These are phyloP conservation scores for Casaregolazyma lundiana DNA, from an alignment of 1,139 yeast species.

Conservation along the genomic window DNA sequence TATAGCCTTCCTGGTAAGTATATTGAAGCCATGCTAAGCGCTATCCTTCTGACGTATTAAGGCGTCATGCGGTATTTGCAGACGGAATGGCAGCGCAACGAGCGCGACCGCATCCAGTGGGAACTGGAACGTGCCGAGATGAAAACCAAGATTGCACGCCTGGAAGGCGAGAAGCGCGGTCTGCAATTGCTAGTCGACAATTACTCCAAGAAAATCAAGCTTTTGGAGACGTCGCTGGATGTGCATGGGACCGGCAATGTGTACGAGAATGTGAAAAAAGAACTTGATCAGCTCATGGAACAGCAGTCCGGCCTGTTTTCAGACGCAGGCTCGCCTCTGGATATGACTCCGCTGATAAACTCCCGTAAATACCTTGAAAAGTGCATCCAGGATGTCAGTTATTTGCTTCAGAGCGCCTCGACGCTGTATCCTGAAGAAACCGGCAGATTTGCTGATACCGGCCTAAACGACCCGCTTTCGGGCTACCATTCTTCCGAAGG, in stretches of 20 bases:
- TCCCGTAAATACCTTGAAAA: slow-evolving; percentile 32
- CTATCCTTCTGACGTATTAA: slow-evolving; percentile 10
- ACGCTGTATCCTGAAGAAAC: slow-evolving; percentile 8
- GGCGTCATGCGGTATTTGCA: slow-evolving; percentile 58
- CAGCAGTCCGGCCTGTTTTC: not conserved
- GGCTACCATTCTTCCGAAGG: slow-evolving; percentile 1
- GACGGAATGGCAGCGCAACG: slow-evolving; percentile 53
- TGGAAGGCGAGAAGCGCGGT: slow-evolving; percentile 39
- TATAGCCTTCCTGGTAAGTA: slow-evolving; percentile 33
- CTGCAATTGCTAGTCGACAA: slow-evolving; percentile 29
- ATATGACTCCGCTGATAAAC: slow-evolving; percentile 28
- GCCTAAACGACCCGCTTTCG: not conserved
- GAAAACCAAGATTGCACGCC: slow-evolving; percentile 40
- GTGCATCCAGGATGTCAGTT: slow-evolving; percentile 35
- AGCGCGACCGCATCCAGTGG: slow-evolving; percentile 54
- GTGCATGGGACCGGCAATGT: slow-evolving; percentile 1
- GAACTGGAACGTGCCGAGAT: slow-evolving; percentile 51
- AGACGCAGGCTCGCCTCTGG: slow-evolving; percentile 16
- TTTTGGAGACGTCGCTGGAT: slow-evolving; percentile 24
- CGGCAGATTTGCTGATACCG: not conserved
- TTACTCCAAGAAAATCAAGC: slow-evolving; percentile 27
- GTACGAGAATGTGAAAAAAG: slow-evolving; percentile 1
- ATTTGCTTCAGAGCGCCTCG: slow-evolving; percentile 29
- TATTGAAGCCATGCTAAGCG: not conserved
- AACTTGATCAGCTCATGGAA: slow-evolving; percentile 2